Evolutionary conservation across 805 yeast species (phyloP), one percentile per base, ranked within the genome.

Genomic region (Jamesozyma jinghongensis): DNA sequence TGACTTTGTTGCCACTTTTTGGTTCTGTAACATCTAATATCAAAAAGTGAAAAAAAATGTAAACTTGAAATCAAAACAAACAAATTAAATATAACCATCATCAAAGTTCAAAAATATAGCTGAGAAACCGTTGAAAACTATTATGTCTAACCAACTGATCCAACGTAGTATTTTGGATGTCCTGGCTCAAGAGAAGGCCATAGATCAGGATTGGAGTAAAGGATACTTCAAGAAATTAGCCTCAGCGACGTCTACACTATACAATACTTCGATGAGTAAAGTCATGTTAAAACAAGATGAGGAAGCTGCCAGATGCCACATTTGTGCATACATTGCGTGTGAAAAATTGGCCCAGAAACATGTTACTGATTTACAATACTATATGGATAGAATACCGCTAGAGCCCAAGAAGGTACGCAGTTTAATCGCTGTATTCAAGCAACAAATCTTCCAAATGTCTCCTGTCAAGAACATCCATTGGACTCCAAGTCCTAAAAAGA

Each of bases 221-320:
- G 55, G 60, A 3, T 41, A 51, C 25, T 42, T 58, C 38, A 58
- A 55, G 39, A 52, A 55, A 30, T 43, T 61, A 27, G 35, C 43
- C 13, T 43, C 47, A 12, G 62, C 62, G 1, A 58, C 64, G 4
- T 44, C 53, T 12, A 54, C 59, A 1, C 53, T 77, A 12, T 77
- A 78, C 51, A 66, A 64, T 45, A 57, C 71, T 1, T 70, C 81
- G 17, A 65, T 81, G n/a, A 74, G 67, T 41, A 68, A 71, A 47
- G 66, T 67, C 34, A 72, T 73, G 44, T 56, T 81, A 18, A 69
- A 74, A 12, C 68, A 69, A 19, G 68, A 68, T 31, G 74, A 76
- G 38, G 88, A 82, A 47, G 63, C 73, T 2, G 86, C 85, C 1
- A 64, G 90, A 40, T 70, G 70, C 41, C 88, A 82, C 54, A 56